These are phyloP conservation scores for Volvox africanus DNA, from an alignment of 139 green algal genomes.

Conservation along the genomic window DNA sequence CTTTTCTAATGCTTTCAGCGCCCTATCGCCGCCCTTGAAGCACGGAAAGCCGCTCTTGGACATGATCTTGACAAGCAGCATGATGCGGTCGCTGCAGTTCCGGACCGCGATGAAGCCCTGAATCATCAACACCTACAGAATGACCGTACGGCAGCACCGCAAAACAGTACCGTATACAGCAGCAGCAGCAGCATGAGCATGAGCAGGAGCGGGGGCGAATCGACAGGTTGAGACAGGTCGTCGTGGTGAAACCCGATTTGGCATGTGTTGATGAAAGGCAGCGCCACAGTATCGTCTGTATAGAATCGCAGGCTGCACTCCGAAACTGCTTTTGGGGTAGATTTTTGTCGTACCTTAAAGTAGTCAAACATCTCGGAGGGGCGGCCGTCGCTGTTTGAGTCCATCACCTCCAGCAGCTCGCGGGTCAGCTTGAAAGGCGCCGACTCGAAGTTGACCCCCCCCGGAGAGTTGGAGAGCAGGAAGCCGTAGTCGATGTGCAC, in stretches of 20 bases:
- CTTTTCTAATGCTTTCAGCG: constrained; percentile 87
- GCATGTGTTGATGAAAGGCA: too few species aligned
- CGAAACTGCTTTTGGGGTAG: too few species aligned
- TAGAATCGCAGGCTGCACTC: too few species aligned
- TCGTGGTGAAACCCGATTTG: too few species aligned
- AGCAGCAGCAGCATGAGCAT: too few species aligned
- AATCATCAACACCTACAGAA: constrained; percentile 28
- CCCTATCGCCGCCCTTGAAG: constrained; percentile 86
- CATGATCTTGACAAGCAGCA: constrained; percentile 94
- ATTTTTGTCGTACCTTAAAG: constrained; percentile 75
- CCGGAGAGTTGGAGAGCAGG: constrained; percentile 93
- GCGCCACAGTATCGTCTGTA: too few species aligned
- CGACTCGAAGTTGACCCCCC: constrained; percentile 91
- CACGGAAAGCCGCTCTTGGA: constrained; percentile 87
- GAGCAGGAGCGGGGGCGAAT: too few species aligned
- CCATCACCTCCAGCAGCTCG: constrained; percentile 98
- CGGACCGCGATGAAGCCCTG: constrained; percentile 95
- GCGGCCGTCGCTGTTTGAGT: constrained; percentile 86
- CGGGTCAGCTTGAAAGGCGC: constrained; percentile 98
- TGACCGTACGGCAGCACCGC: too few species aligned
- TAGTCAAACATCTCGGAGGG: constrained; percentile 95
- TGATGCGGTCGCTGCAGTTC: constrained; percentile 92
- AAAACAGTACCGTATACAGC: too few species aligned
- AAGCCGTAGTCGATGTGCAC: constrained; percentile 99
- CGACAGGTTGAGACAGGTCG: too few species aligned